Base-by-base conservation (phyloP, 2,329 filamentous ascomycete species). In the Aspergillus phoenicis region DNA sequence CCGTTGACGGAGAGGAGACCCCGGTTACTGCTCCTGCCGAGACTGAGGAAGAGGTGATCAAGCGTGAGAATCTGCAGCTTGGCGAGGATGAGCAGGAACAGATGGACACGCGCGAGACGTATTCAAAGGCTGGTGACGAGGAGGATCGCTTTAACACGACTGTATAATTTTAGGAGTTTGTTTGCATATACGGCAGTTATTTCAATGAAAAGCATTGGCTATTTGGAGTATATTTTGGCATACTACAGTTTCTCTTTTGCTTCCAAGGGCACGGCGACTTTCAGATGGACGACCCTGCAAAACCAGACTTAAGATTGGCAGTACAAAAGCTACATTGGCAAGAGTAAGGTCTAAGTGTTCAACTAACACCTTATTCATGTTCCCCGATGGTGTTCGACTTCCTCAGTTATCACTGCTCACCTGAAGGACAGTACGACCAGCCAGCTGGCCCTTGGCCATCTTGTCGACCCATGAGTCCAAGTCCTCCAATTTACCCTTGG, bases 61-160 rank as follows among this genome's bases (percentile, higher is more conserved):
- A 76, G 58, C 67, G 71, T 11, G 76, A 80, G 62, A 81, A 80
- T 62, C 41, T 69, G 8, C 65, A 72, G 17, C 60, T 79, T 58
- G 75, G 75, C 15, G 70, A 80, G 66, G 73, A 77, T 59, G 71
- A 80, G 64, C 76, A 79, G 64, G 75, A 78, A 22, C 65, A 72
- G 36, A 74, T 78, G 57, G 77, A 79, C 55, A 66, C 72, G 5
- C 73, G 74, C 33, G 78, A 79, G 61, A 80, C 78, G 4, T 81
- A 76, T 67, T 77, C 76, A 13, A 78, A 78, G 67, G 75, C 75
- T 39, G 75, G 75, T 15, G 80, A 78, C 38, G 80, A 82, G 66
- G 78, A 78, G 57, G 80, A 82, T 64, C 73, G 75, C 6, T 75
- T 72, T 63, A 82, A 82, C 68, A 80, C 74, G n/a, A 81, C 79